phyloP scores from a whole-genome alignment of 2,329 filamentous ascomycete species.

The Nannizziopsis barbatae region DNA sequence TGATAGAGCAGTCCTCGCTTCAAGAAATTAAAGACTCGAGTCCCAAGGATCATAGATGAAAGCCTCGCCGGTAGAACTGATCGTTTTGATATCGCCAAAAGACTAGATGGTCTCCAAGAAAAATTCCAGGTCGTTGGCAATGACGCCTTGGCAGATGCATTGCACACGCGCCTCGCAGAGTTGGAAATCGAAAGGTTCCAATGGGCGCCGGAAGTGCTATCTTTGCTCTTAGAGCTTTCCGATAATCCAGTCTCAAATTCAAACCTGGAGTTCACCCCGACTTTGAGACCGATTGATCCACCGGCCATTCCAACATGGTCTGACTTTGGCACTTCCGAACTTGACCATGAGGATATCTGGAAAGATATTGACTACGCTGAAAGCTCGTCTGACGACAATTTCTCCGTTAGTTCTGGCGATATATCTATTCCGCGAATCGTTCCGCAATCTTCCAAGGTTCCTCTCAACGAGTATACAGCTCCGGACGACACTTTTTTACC shows the following conservation, averaged over 20 bases:
- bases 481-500: slow-evolving; percentile 26
- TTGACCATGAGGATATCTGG: slow-evolving; percentile 39
- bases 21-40: slow-evolving; percentile 23
- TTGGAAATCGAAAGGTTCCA: slow-evolving; percentile 46
- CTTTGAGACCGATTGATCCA: slow-evolving; percentile 39
- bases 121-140: slow-evolving; percentile 71
- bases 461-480: slow-evolving; percentile 27
- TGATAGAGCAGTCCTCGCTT: slow-evolving; percentile 23
- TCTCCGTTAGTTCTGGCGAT: slow-evolving; percentile 26
- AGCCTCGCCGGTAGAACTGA: slow-evolving; percentile 54
- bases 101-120: slow-evolving; percentile 65
- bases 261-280: slow-evolving; percentile 51
- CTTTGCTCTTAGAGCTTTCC: slow-evolving; percentile 68
- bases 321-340: slow-evolving; percentile 66
- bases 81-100: slow-evolving; percentile 58
- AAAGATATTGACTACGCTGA: slow-evolving; percentile 31
- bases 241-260: slow-evolving; percentile 66
- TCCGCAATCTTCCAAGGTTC: slow-evolving; percentile 21
- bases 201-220: slow-evolving; percentile 69
- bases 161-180: slow-evolving; percentile 48
- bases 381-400: slow-evolving; percentile 31
- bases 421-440: slow-evolving; percentile 21
- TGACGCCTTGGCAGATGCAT: slow-evolving; percentile 64
- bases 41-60: slow-evolving; percentile 27
- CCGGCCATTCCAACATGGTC: slow-evolving; percentile 57